Evolutionary conservation across 331 rosid species (phyloP).

Genomic region (Spiraea crenata): DNA sequence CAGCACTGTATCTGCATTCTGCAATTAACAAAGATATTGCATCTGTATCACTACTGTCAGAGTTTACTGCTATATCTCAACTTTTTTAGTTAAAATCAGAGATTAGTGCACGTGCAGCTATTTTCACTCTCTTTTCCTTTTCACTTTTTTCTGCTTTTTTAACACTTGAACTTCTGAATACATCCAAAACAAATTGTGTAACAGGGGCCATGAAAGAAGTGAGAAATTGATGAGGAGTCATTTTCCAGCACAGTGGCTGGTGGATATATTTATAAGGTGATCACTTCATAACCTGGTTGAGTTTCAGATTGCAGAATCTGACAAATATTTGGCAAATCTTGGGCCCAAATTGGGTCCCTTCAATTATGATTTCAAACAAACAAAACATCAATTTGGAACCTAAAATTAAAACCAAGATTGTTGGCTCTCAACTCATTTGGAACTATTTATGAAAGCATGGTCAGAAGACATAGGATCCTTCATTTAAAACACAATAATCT

Average conservation of each 20-base stretch:
- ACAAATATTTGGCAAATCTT: constrained; percentile 23
- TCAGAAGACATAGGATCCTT: constrained; percentile 54
- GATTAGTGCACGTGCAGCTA: background rate
- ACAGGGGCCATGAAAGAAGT: background rate
- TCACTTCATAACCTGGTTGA: constrained; percentile 14
- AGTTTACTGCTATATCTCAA: no score
- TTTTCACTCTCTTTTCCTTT: background rate
- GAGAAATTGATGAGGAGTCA: background rate
- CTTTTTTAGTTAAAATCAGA: no score
- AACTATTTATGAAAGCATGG: constrained; percentile 25
- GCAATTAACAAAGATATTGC: background rate
- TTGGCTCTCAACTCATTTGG: constrained; percentile 15
- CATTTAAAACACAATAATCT: constrained; percentile 40
- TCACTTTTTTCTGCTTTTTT: background rate
- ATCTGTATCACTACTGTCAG: background rate
- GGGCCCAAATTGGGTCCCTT: constrained; percentile 34
- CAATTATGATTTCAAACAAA: constrained; percentile 30
- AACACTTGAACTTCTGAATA: background rate
- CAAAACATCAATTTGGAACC: constrained; percentile 21
- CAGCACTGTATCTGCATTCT: background rate
- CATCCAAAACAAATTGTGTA: no score
- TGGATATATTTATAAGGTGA: constrained; percentile 2
- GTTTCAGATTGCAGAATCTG: constrained; percentile 25
- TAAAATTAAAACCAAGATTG: constrained; percentile 24
- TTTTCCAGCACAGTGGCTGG: background rate